Conservation (phyloP, 257 asterid genomes). For the Parsonsia alboflavescens region DNA sequence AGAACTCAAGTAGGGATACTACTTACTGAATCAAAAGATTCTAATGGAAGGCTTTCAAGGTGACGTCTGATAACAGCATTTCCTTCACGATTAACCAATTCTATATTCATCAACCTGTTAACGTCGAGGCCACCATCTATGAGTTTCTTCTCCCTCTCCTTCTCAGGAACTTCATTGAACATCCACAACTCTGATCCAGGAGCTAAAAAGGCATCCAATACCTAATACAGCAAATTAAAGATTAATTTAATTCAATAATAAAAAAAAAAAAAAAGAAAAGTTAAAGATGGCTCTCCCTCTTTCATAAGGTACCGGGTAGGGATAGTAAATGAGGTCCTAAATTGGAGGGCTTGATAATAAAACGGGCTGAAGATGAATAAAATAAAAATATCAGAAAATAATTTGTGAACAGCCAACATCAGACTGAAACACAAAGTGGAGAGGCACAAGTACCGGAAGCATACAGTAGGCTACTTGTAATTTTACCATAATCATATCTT, state of each 20-base stretch:
- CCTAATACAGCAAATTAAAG: slow-evolving; percentile 30
- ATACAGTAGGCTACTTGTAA: slow-evolving; percentile 32
- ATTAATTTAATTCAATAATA: background rate
- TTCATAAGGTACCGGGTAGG: background rate
- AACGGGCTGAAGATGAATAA: slow-evolving; percentile 18
- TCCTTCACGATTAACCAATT: slow-evolving; percentile 79
- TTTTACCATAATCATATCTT: slow-evolving; percentile 87
- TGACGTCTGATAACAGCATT: slow-evolving; percentile 83
- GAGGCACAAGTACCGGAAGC: slow-evolving; percentile 32
- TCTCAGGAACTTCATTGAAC: slow-evolving; percentile 84
- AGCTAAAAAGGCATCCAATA: slow-evolving; percentile 83
- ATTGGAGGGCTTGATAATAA: slow-evolving; percentile 20
- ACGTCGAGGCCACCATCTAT: slow-evolving; percentile 78
- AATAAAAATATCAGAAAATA: slow-evolving; percentile 23
- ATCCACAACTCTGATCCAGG: slow-evolving; percentile 82
- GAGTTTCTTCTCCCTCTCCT: slow-evolving; percentile 69
- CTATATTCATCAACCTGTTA: slow-evolving; percentile 57
- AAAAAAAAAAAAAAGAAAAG: background rate
- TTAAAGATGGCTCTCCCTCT: background rate
- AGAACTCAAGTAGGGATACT: slow-evolving; percentile 5
- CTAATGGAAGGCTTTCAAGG: slow-evolving; percentile 88
- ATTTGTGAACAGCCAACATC: slow-evolving; percentile 24
- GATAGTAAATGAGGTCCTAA: background rate
- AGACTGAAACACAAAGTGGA: slow-evolving; percentile 24
- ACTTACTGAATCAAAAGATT: slow-evolving; percentile 85